Conservation (phyloP, 495 filamentous ascomycete genomes). For the Daldinia childiae region DNA sequence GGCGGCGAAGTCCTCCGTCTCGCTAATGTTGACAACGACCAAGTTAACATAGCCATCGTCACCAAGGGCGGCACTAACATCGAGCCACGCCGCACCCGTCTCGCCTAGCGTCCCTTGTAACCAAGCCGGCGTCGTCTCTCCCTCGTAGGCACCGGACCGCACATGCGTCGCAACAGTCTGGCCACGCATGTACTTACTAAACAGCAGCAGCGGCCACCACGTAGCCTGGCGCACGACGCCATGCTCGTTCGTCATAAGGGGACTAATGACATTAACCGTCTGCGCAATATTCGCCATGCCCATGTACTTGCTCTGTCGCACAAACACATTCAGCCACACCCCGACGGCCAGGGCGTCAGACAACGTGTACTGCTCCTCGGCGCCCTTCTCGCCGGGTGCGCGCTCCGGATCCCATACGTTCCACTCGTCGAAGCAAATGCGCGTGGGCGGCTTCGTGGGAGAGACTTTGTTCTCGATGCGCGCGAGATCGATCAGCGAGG, state of each 20-base stretch:
- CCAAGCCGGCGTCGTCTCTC: slow-evolving; percentile 72
- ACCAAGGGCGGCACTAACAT: slow-evolving; percentile 71
- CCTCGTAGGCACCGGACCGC: slow-evolving; percentile 66
- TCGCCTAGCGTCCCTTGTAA: slow-evolving; percentile 66
- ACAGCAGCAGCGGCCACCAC: slow-evolving; percentile 80
- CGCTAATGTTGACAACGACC: slow-evolving; percentile 75
- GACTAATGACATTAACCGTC: slow-evolving; percentile 80
- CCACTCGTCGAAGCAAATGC: slow-evolving; percentile 88
- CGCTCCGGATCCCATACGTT: slow-evolving; percentile 81
- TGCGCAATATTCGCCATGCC: slow-evolving; percentile 87
- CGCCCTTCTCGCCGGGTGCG: slow-evolving; percentile 73
- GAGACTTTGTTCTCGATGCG: slow-evolving; percentile 73
- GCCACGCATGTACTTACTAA: slow-evolving; percentile 78
- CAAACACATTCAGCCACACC: slow-evolving; percentile 79
- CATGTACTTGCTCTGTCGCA: slow-evolving; percentile 75
- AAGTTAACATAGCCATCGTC: slow-evolving; percentile 70
- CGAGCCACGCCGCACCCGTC: slow-evolving; percentile 69
- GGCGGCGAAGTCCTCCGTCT: slow-evolving; percentile 64
- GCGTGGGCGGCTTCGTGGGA: slow-evolving; percentile 63
- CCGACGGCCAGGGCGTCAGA: slow-evolving; percentile 79
- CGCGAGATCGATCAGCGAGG: slow-evolving; percentile 75
- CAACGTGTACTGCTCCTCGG: slow-evolving; percentile 76
- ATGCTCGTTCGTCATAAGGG: slow-evolving; percentile 72
- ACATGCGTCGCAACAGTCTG: slow-evolving; percentile 71
- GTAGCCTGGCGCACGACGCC: slow-evolving; percentile 77